Evolutionary conservation across 129 eudicot genomes (phyloP), one percentile per base, ranked within the genome.

Genomic region (Flaveria trinervia): DNA sequence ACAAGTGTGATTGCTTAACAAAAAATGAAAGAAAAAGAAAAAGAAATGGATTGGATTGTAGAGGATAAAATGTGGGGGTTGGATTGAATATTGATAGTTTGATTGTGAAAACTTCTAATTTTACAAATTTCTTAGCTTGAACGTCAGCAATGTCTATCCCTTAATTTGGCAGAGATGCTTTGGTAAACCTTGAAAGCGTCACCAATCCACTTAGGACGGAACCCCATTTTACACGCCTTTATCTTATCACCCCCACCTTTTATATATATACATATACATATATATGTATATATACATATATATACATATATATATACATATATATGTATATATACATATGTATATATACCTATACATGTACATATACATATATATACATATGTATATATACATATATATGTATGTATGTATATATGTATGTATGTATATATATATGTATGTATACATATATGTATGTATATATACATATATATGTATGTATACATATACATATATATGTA

Each of bases 161-260:
- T 79, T 79, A 22, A 10, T 65, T 72, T 72, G 14, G 56, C 61
- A 45, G 70, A 70, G 61, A 78, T 68, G 26, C 30, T 79, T 71
- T 71, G 77, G 56, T 72, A 79, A 72, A 78, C 49, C 78, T 80
- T 80, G 51, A 72, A 80, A 80, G 79, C 59, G 67, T 79, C 72
- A 61, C 54, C 78, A 49, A 79, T 77, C 69, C 3, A 45, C 72
- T 62, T 9, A 36, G 41, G 41, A 36, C 4, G 12, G 39, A 59
- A 17, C 11, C 71, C 51, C 51, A 78, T 17, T 51, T 64, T 79
- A 17, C 77, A 79, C 83, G 83, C 73, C 66, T 79, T 14, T n/a
- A 62, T 79, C 30, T 36, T 36, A 36, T 36, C 41, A 36, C 22
- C 22, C 59, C 75, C 81, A 77, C 74, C 45, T n/a, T 6, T 54